Conservation (phyloP, 108 stramenopile genomes). For the Cyclotella sp. region DNA sequence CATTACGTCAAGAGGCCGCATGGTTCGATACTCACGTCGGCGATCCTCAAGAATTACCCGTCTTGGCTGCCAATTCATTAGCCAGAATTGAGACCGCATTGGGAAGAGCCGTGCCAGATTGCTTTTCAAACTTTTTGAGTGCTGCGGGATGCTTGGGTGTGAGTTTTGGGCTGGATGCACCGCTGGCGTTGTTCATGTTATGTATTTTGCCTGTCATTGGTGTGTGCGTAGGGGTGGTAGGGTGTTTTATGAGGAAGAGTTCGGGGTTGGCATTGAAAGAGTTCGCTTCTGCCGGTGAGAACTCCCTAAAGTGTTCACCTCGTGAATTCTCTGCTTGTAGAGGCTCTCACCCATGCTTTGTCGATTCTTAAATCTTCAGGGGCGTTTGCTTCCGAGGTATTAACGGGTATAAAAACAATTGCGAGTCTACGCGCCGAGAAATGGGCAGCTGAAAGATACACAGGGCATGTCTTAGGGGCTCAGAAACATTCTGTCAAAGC, state of each 20-base stretch:
- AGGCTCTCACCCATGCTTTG: not conserved
- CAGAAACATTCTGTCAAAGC: conserved; percentile 39
- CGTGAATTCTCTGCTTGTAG: too few species aligned
- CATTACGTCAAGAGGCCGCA: conserved; percentile 57
- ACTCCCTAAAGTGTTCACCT: too few species aligned
- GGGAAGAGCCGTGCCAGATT: conserved; percentile 45
- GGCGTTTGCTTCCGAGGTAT: conserved; percentile 49
- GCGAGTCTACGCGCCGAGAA: conserved; percentile 45
- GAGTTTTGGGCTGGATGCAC: conserved; percentile 47
- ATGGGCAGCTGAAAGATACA: conserved; percentile 40
- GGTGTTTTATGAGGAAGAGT: conserved; percentile 47
- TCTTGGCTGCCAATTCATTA: conserved; percentile 41
- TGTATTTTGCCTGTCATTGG: conserved; percentile 46
- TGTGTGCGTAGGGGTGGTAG: conserved; percentile 42
- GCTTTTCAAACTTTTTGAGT: conserved; percentile 42
- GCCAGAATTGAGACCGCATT: conserved; percentile 38
- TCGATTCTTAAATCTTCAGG: conserved; percentile 34
- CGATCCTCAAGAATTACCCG: conserved; percentile 52
- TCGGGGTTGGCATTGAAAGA: conserved; percentile 19
- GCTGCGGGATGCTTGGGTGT: conserved; percentile 51
- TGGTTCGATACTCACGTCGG: conserved; percentile 51
- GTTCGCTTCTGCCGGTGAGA: conserved; percentile 8
- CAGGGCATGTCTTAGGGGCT: conserved; percentile 32
- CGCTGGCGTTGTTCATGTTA: conserved; percentile 49
- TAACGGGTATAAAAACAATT: conserved; percentile 55